Conservation (phyloP, 1,139 yeast species). For the Yamadazyma sp. region DNA sequence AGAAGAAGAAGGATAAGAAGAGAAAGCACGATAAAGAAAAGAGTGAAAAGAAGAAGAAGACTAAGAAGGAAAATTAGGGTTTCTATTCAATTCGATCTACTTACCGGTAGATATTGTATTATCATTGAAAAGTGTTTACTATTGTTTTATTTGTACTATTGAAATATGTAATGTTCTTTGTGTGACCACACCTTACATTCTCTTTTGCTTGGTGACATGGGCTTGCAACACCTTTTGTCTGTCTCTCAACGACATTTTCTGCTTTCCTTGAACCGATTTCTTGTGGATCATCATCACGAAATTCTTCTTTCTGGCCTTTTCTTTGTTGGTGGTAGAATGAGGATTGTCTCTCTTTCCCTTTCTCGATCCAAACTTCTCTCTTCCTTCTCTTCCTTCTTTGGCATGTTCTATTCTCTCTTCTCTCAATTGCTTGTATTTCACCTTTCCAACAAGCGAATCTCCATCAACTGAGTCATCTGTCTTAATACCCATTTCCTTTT, state of each 20-base stretch:
- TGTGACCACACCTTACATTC: constrained; percentile 30
- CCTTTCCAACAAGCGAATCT: constrained; percentile 72
- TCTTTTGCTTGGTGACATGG: constrained; percentile 86
- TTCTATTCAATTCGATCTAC: not conserved
- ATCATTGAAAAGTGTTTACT: constrained; percentile 1
- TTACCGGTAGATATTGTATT: constrained; percentile 3
- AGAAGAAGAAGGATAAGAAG: constrained; percentile 27
- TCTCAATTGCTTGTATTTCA: constrained; percentile 79
- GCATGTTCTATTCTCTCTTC: constrained; percentile 89
- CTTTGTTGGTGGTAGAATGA: constrained; percentile 91
- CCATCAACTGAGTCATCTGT: constrained; percentile 90
- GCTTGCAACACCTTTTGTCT: constrained; percentile 83
- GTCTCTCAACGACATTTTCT: constrained; percentile 83
- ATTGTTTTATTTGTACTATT: constrained; percentile 7
- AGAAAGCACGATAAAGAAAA: constrained; percentile 19
- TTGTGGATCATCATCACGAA: constrained; percentile 98
- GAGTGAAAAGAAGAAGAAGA: constrained; percentile 22
- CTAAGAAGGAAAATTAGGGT: constrained; percentile 10
- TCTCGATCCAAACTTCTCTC: constrained; percentile 86
- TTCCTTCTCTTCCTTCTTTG: constrained; percentile 88
- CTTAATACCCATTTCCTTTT: constrained; percentile 62
- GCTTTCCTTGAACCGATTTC: constrained; percentile 90
- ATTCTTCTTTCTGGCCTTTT: constrained; percentile 97
- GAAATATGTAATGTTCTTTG: constrained; percentile 2
- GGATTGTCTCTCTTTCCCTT: constrained; percentile 77